Evolutionary conservation across 768 basidiomycete genomes (phyloP).

Genomic region (Leccinum subgranulosum): DNA sequence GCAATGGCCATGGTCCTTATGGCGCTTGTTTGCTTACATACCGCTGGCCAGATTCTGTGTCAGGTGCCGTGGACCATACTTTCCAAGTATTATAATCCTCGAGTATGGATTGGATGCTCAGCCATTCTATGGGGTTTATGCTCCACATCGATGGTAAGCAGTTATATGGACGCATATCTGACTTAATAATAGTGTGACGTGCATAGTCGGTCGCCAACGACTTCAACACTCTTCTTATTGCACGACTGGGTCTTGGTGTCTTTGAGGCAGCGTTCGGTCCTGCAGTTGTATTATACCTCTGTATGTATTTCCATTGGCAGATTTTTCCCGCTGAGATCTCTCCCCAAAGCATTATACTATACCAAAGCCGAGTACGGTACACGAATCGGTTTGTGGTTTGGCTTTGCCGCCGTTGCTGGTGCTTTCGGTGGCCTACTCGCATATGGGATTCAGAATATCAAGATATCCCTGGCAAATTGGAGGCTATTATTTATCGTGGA

Average conservation of each 20-base stretch:
- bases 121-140: constrained; percentile 72
- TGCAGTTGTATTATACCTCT: constrained; percentile 31
- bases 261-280: constrained; percentile 37
- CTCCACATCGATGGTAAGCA: constrained; percentile 64
- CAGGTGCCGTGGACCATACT: constrained; percentile 66
- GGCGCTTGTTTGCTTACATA: neutral
- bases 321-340: constrained; percentile 11
- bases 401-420: constrained; percentile 52
- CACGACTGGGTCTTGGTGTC: constrained; percentile 30
- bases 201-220: constrained; percentile 24
- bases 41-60: constrained; percentile 51
- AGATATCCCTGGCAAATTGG: constrained; percentile 40
- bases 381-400: constrained; percentile 49
- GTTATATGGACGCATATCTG: neutral
- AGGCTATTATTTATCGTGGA: constrained; percentile 33
- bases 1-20: constrained; percentile 7
- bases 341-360: constrained; percentile 43
- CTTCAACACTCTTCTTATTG: constrained; percentile 28
- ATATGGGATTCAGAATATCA: constrained; percentile 45
- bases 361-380: constrained; percentile 46
- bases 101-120: constrained; percentile 63
- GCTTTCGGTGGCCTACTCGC: constrained; percentile 60
- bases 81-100: constrained; percentile 69
- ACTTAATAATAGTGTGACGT: neutral
- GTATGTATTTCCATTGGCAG: constrained; percentile 7